phyloP scores from a whole-genome alignment of 2,329 filamentous ascomycete species.

The Botryosphaeria dothidea region DNA sequence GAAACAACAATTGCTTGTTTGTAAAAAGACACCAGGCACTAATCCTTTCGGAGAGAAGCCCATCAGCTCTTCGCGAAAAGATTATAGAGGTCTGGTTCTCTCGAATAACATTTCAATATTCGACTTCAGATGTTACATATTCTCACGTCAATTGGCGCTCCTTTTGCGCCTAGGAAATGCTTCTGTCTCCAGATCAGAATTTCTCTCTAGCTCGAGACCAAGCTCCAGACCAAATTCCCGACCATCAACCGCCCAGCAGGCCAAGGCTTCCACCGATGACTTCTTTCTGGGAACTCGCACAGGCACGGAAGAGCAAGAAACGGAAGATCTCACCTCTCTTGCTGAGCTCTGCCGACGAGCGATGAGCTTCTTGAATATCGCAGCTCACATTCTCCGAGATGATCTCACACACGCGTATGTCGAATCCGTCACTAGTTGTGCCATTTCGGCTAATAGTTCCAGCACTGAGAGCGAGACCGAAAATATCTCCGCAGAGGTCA shows the following conservation, averaged over 20 bases:
- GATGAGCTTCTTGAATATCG: conserved; percentile 79
- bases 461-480: conserved; percentile 34
- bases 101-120: conserved; percentile 95
- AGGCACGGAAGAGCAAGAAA: conserved; percentile 48
- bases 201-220: conserved; percentile 32
- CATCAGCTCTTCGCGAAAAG: conserved; percentile 57
- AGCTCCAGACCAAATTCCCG: conserved; percentile 30
- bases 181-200: conserved; percentile 41
- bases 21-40: conserved; percentile 10
- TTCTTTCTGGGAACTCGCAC: conserved; percentile 31
- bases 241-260: conserved; percentile 14
- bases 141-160: conserved; percentile 81
- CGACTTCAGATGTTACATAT: conserved; percentile 93
- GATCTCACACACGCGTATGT: conserved; percentile 68
- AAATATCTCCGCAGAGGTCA: conserved; percentile 49
- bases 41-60: conserved; percentile 30
- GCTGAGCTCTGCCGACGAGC: conserved; percentile 83
- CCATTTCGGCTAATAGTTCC: conserved; percentile 24
- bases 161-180: conserved; percentile 79
- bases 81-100: conserved; percentile 88
- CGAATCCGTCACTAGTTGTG: conserved; percentile 20
- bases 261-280: conserved; percentile 35
- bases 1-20: conserved; percentile 47
- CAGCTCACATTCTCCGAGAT: conserved; percentile 75
- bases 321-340: conserved; percentile 76